A percentile compares a stretch with the other conserved stretches of the same genome.
These are phyloP conservation scores for Sporothrix sp. DNA, from an alignment of 2,329 filamentous ascomycete genomes.

Conservation along the genomic window DNA sequence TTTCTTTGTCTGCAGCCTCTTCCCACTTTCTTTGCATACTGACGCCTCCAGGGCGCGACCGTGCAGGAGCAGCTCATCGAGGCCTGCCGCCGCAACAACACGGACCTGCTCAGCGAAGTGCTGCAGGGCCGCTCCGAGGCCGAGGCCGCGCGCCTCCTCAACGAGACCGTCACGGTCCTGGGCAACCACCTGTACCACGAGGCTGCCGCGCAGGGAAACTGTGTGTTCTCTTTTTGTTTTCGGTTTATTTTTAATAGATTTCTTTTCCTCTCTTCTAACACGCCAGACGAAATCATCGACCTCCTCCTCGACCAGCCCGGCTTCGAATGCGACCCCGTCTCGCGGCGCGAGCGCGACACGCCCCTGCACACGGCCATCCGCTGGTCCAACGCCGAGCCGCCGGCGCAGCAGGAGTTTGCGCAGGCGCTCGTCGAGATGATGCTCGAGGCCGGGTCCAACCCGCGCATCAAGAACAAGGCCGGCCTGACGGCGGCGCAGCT, in stretches of 20 bases:
- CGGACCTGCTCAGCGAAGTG: conserved; percentile 68
- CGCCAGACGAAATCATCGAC: conserved; percentile 67
- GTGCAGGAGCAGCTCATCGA: conserved; percentile 80
- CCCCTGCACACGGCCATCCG: conserved; percentile 70
- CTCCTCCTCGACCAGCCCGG: conserved; percentile 71
- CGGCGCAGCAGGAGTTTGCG: conserved; percentile 54
- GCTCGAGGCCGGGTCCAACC: conserved; percentile 62
- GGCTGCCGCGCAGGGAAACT: conserved; percentile 76
- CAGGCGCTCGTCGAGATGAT: conserved; percentile 65
- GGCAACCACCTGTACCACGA: conserved; percentile 87
- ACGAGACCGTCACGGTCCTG: conserved; percentile 73
- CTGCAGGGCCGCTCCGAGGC: conserved; percentile 52
- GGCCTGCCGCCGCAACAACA: conserved; percentile 88
- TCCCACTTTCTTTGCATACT: too few species aligned
- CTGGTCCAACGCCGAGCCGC: conserved; percentile 60
- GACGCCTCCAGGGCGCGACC: conserved; percentile 60
- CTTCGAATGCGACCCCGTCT: conserved; percentile 74
- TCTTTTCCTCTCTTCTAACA: not conserved
- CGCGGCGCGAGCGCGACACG: conserved; percentile 63
- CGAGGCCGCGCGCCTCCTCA: conserved; percentile 68
- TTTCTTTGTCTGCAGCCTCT: not conserved
- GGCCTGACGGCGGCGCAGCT: conserved; percentile 63
- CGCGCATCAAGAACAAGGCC: conserved; percentile 56
- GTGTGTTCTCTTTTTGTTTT: conserved; percentile 39
- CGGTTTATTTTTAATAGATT: too few species aligned